Conservation (phyloP, 768 basidiomycete genomes). For the Ramaria sp. region DNA sequence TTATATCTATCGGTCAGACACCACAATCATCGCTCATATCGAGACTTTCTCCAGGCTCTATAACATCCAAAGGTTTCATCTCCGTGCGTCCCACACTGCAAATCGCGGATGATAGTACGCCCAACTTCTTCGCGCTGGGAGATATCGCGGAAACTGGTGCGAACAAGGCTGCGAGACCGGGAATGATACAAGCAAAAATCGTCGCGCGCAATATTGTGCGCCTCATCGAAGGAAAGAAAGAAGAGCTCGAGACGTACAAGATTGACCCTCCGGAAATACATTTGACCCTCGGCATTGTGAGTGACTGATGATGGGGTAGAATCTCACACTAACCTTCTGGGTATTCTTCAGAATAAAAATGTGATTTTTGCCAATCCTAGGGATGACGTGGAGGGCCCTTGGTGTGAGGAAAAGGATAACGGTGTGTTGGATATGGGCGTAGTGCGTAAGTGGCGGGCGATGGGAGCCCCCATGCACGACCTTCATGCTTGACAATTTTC, state of each 20-base stretch:
- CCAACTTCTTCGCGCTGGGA: slow-evolving; percentile 45
- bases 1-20: slow-evolving; percentile 21
- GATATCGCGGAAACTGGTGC: slow-evolving; percentile 58
- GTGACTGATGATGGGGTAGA: slow-evolving; percentile 10
- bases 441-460: slow-evolving; percentile 12
- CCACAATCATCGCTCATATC: slow-evolving; percentile 19
- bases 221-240: slow-evolving; percentile 23
- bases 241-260: slow-evolving; percentile 16
- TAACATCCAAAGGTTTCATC: slow-evolving; percentile 13
- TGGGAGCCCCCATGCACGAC: slow-evolving; percentile 14
- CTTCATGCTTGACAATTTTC: not conserved
- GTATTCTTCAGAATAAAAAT: slow-evolving; percentile 24
- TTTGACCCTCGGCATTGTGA: slow-evolving; percentile 48
- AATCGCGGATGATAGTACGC: slow-evolving; percentile 11
- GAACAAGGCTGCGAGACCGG: slow-evolving; percentile 34
- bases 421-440: slow-evolving; percentile 37
- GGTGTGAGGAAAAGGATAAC: slow-evolving; percentile 23
- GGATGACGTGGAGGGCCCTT: slow-evolving; percentile 30
- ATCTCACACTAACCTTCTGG: not conserved
- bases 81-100: slow-evolving; percentile 19
- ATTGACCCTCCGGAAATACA: slow-evolving; percentile 34
- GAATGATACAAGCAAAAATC: slow-evolving; percentile 28
- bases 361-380: slow-evolving; percentile 33
- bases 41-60: slow-evolving; percentile 15
- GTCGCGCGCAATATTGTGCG: slow-evolving; percentile 45